phyloP scores from a whole-genome alignment of 495 filamentous ascomycete species.

The Neurospora sp. region DNA sequence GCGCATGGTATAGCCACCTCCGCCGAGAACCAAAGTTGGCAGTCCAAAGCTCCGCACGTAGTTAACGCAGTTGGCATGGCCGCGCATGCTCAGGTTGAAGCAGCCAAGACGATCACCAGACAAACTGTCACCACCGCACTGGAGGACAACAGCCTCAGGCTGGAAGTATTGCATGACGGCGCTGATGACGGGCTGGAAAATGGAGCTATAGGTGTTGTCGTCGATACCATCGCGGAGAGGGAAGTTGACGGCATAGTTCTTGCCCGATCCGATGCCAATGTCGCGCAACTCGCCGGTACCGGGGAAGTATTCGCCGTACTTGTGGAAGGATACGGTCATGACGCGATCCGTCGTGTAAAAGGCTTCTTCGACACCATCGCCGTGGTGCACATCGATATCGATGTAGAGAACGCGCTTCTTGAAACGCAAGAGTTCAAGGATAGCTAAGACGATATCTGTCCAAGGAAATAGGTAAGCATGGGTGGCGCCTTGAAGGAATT shows the following conservation, averaged over 20 bases:
- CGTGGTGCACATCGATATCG: conserved; percentile 97
- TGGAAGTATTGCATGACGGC: conserved; percentile 94
- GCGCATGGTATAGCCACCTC: conserved; percentile 97
- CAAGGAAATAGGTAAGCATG: conserved; percentile 1
- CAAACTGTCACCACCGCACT: conserved; percentile 92
- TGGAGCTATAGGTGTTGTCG: conserved; percentile 80
- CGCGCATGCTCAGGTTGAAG: conserved; percentile 96
- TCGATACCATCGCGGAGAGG: conserved; percentile 94
- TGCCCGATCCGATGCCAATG: conserved; percentile 84
- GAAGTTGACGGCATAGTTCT: conserved; percentile 94
- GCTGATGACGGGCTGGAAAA: conserved; percentile 91
- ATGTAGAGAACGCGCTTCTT: conserved; percentile 92
- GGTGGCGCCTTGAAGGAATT: background rate
- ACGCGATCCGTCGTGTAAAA: conserved; percentile 96
- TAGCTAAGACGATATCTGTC: conserved; percentile 88
- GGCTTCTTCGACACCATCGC: conserved; percentile 93
- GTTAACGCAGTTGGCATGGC: conserved; percentile 94
- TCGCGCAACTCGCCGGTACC: conserved; percentile 94
- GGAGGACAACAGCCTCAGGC: conserved; percentile 88
- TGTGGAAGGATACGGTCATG: conserved; percentile 93
- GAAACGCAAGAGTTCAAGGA: conserved; percentile 77
- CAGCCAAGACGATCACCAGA: conserved; percentile 92
- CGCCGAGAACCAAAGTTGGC: conserved; percentile 84
- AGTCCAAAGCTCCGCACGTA: conserved; percentile 89
- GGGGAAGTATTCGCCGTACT: conserved; percentile 98